Base-by-base conservation (phyloP, 2,329 filamentous ascomycete genomes). In the Talaromyces piceae region DNA sequence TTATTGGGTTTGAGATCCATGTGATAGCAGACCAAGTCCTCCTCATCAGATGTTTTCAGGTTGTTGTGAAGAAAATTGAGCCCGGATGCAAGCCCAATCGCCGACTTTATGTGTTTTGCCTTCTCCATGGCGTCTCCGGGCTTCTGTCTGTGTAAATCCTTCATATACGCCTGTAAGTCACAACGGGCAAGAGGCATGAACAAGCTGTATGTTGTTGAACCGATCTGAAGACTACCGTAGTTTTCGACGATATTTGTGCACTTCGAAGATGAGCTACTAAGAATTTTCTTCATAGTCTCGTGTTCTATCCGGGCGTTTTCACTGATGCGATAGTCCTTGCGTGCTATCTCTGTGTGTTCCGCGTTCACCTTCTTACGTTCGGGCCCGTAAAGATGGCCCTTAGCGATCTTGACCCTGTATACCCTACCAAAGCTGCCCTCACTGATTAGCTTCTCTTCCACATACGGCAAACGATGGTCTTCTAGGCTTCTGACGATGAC, bases 1-100 rank as follows among this genome's bases (percentile, higher is more conserved):
- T 70, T 72, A 20, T 58, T 62, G 3, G 67, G 69, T 45, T 68
- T 73, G 9, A 73, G 57, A 50, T 73, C 70, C 61, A 72, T 68
- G 41, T 73, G 70, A 45, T 71, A 72, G 53, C 69, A 73, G 4
- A 67, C 63, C 5, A 70, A 56, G 3, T 59, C 55, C 22, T 67
- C 61, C 12, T 58, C 50, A 6, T 60, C 56, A 0, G 54, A 31
- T 5, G 59, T 61, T 30, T 54, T 57, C 45, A 70, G 64, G 3
- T 63, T 64, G n/a, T 62, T 61, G 53, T 73, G 70, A 12, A 73
- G 62, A 50, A 69, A 70, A 8, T 65, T 58, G 4, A 73, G 55
- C 0, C 65, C 69, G 13, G 59, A 61, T 0, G 68, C 68, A 23
- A 72, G 56, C 0, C 64, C 65, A 3, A 61, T 59, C 1, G 63